phyloP scores from a whole-genome alignment of 345 rosid species.

The Brassica carinata region DNA sequence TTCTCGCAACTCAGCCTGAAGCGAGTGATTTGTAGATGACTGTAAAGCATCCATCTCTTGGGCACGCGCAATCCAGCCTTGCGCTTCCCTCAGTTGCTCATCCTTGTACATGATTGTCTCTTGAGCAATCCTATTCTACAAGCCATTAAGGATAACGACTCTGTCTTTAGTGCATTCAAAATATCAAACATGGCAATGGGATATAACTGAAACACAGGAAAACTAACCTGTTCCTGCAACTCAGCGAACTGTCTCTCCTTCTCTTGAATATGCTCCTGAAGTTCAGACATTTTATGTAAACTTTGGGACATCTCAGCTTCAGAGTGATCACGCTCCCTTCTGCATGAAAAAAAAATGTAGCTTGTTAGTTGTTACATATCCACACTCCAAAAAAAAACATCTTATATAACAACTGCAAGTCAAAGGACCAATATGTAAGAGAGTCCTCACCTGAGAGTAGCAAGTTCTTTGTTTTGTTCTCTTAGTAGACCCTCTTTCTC shows the following conservation, averaged over 20 bases:
- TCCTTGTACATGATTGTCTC: conserved; percentile 81
- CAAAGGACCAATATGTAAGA: background rate
- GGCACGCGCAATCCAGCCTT: conserved; percentile 77
- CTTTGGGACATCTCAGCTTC: conserved; percentile 93
- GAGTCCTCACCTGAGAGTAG: conserved; percentile 63
- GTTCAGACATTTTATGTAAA: conserved; percentile 72
- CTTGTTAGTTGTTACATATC: background rate
- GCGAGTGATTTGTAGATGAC: conserved; percentile 65
- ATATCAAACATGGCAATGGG: background rate
- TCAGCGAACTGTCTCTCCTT: conserved; percentile 84
- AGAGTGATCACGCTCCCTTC: conserved; percentile 97
- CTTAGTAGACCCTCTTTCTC: conserved; percentile 92
- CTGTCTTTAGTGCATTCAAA: background rate
- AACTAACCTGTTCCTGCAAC: conserved; percentile 86
- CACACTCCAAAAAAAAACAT: background rate
- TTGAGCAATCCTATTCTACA: conserved; percentile 90
- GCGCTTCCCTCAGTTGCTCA: conserved; percentile 80
- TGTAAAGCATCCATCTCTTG: conserved; percentile 93
- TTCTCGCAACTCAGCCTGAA: conserved; percentile 83
- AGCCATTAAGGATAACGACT: conserved; percentile 31
- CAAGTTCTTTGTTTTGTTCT: conserved; percentile 89
- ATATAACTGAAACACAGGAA: conserved; percentile 6
- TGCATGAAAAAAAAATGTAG: conserved; percentile 40
- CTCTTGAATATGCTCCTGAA: conserved; percentile 90
- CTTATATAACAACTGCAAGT: background rate